Conservation (phyloP, 2,329 filamentous ascomycete species). For the Arthroderma sp. region DNA sequence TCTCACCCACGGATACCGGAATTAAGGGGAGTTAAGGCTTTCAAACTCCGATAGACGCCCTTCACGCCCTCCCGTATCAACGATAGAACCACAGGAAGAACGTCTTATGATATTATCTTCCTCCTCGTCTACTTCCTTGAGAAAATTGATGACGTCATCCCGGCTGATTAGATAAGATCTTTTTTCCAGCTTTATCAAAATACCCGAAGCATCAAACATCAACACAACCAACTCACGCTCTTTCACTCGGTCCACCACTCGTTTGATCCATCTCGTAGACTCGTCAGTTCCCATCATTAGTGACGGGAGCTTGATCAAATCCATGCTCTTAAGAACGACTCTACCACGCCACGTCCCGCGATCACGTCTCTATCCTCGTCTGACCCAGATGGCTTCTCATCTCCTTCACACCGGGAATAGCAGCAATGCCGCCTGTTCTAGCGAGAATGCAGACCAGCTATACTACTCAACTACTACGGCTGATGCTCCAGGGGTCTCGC, state of each 20-base stretch:
- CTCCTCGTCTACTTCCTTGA: background rate
- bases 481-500: slow-evolving; percentile 20
- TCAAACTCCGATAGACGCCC: too few species aligned
- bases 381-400: slow-evolving; percentile 14
- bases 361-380: background rate
- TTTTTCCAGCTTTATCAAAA: background rate
- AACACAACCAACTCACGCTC: background rate
- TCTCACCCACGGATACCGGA: too few species aligned
- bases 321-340: slow-evolving; percentile 12
- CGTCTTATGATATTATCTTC: background rate
- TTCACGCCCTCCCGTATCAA: too few species aligned
- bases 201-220: background rate
- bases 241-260: background rate
- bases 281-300: background rate
- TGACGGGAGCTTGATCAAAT: background rate
- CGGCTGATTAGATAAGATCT: background rate
- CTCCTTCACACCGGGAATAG: slow-evolving; percentile 6
- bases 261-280: background rate
- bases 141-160: background rate
- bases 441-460: background rate
- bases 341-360: background rate
- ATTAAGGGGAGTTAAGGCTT: too few species aligned
- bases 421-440: background rate
- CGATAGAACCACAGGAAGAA: background rate
- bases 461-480: background rate